Base-by-base conservation (phyloP, 2,329 filamentous ascomycete species). In the Colletotrichum sp. region DNA sequence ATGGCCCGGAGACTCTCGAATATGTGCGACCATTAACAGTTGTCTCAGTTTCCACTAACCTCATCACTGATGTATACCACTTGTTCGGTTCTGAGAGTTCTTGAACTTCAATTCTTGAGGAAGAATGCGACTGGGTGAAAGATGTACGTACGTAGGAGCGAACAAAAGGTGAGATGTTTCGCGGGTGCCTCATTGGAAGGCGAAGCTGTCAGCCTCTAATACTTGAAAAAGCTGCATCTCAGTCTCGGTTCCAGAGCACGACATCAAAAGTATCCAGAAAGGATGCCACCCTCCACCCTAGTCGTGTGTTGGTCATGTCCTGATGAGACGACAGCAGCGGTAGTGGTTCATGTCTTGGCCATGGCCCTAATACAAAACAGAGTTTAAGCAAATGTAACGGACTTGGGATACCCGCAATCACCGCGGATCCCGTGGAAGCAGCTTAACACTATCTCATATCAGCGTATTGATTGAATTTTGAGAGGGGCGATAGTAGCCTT, bases 141-240 rank as follows among this genome's bases (percentile, higher is more conserved):
- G 3, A 13, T 3, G 6, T 22, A 8, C 12, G 11, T 52, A 5
- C 12, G 11, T 52, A 5, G n/a, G 44, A 52, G 11, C 3, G 4
- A 13, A 5, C 1, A 22, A 52, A 52, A 52, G 1, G 12, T 7
- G 1, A 22, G 6, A 22, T 13, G 2, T 7, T 13, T 6, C 11
- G 44, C 1, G 2, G 1, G 2, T 13, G 12, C 12, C 11, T 52
- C n/a, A 1, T 12, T 13, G n/a, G 11, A 13, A 52, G n/a, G 1
- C 4, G 44, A 13, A 52, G n/a, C 6, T 52, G 12, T 12, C 12
- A 2, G 44, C n/a, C n/a, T 52, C n/a, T 4, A 52, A 8, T 25
- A 52, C 12, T 52, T 22, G 2, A 52, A n/a, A 22, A 1, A 4
- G 6, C 44, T 52, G n/a, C 3, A 52, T 52, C 6, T 52, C 44